Percentiles rank a stretch among this genome's conserved stretches.
Evolutionary conservation across 2,329 filamentous ascomycete species (phyloP).

Genomic region (Arachnopeziza araneosa): DNA sequence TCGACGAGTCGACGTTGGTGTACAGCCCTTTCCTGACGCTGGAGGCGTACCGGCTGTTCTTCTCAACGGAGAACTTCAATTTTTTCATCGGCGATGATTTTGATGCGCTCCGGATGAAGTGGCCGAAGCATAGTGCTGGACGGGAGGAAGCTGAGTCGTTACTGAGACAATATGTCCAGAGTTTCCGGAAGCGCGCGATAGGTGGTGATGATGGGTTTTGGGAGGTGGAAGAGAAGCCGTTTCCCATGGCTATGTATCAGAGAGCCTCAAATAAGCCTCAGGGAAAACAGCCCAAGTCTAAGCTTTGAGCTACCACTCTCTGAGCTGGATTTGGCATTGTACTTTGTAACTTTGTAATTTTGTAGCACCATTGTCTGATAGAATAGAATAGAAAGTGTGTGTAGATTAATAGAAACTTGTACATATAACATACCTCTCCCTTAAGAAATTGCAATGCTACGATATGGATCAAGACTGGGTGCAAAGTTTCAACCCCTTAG

Average conservation of each 20-base stretch:
- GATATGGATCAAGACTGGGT: too few species aligned
- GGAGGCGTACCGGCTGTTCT: constrained; percentile 16
- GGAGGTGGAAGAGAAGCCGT: constrained; percentile 23
- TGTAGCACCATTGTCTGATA: too few species aligned
- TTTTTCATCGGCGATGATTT: constrained; percentile 28
- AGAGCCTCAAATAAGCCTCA: background rate
- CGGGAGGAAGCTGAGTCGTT: constrained; percentile 21
- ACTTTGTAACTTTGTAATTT: too few species aligned
- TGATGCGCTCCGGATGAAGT: constrained; percentile 25
- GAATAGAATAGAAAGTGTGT: too few species aligned
- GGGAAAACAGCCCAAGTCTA: constrained; percentile 4
- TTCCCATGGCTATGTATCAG: constrained; percentile 29
- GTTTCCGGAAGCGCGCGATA: constrained; percentile 17
- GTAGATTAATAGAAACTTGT: too few species aligned
- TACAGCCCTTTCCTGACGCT: constrained; percentile 27
- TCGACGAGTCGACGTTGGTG: constrained; percentile 23
- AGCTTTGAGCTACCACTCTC: too few species aligned
- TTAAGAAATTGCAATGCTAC: too few species aligned
- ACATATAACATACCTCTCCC: too few species aligned
- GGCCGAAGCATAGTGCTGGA: constrained; percentile 27
- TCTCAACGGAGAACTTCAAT: constrained; percentile 3
- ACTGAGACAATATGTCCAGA: constrained; percentile 5
- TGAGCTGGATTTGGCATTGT: too few species aligned
- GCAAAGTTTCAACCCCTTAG: too few species aligned
- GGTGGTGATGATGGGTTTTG: constrained; percentile 24